A percentile compares a stretch with the other conserved stretches of the same genome.
Conservation (phyloP, 202 grass and related monocot genomes). For the Bolboschoenoplectus hybrid region DNA sequence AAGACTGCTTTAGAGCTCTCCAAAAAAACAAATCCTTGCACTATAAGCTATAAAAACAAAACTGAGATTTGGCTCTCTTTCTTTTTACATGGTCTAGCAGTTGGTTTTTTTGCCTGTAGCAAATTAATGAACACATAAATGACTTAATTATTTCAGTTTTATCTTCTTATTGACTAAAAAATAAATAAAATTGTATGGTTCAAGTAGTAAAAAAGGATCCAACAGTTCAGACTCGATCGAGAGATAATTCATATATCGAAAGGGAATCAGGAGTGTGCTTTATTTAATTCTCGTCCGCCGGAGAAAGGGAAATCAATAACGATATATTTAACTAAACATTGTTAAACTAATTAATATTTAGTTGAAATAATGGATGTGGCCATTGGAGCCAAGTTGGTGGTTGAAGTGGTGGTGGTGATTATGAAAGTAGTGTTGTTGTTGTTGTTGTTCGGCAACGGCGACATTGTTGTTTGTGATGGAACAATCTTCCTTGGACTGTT, state of each 20-base stretch:
- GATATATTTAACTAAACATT: slow-evolving; percentile 1
- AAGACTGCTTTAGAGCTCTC: background rate
- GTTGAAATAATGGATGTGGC: slow-evolving; percentile 40
- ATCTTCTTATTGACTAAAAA: background rate
- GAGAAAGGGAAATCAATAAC: slow-evolving; percentile 18
- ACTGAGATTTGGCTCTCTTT: background rate
- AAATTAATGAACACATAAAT: slow-evolving; percentile 10
- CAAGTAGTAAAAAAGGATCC: background rate
- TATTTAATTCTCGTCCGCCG: background rate
- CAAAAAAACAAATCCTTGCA: background rate
- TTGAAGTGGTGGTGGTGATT: slow-evolving; percentile 27
- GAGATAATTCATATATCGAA: slow-evolving; percentile 11
- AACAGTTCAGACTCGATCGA: too few species aligned
- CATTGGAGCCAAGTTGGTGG: slow-evolving; percentile 28
- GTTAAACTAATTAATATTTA: slow-evolving; percentile 25
- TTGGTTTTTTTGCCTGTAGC: background rate
- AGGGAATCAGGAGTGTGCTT: background rate
- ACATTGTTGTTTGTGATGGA: background rate
- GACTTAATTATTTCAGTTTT: background rate
- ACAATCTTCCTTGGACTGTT: slow-evolving; percentile 25
- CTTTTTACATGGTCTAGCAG: background rate
- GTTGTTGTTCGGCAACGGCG: background rate
- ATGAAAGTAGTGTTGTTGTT: slow-evolving; percentile 20
- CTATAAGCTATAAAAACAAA: background rate
- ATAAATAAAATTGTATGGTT: background rate